Percentiles rank a stretch among this genome's conserved stretches.
Conservation (phyloP, 1,139 yeast genomes). For the Suhomyces kunorum region DNA sequence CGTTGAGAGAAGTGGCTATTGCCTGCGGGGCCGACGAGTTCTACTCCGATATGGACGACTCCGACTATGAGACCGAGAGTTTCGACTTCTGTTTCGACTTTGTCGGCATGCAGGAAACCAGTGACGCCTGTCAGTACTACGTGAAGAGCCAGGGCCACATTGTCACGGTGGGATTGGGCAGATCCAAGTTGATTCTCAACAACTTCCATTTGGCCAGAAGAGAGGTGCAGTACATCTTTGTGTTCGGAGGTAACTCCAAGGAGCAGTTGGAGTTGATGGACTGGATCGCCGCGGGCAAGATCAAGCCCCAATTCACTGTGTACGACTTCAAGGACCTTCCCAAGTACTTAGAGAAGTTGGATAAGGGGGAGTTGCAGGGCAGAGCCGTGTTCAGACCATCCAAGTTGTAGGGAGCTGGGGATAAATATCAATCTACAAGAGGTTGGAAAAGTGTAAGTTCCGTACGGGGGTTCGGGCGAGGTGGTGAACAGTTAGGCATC, state of each 20-base stretch:
- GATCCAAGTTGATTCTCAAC: slow-evolving; percentile 30
- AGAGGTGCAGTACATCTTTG: slow-evolving; percentile 43
- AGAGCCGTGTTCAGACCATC: slow-evolving; percentile 46
- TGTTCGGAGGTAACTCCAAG: slow-evolving; percentile 49
- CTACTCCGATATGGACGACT: slow-evolving; percentile 31
- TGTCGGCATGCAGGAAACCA: slow-evolving; percentile 45
- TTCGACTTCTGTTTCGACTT: slow-evolving; percentile 49
- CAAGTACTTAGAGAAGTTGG: slow-evolving; percentile 35
- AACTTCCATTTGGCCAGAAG: slow-evolving; percentile 43
- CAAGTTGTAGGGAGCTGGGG: slow-evolving; percentile 12
- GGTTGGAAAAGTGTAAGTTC: too few species aligned
- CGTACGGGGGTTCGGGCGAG: too few species aligned
- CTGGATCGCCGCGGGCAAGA: slow-evolving; percentile 44
- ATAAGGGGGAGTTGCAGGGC: slow-evolving; percentile 43
- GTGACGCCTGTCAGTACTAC: slow-evolving; percentile 34
- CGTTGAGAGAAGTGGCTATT: slow-evolving; percentile 30
- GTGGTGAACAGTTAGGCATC: too few species aligned
- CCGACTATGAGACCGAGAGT: slow-evolving; percentile 31
- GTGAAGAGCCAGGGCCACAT: slow-evolving; percentile 42
- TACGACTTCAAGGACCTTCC: slow-evolving; percentile 41
- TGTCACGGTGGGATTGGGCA: slow-evolving; percentile 48
- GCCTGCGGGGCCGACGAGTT: slow-evolving; percentile 48
- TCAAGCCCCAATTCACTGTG: slow-evolving; percentile 39
- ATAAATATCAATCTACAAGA: too few species aligned
- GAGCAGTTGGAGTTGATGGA: slow-evolving; percentile 49